These are phyloP conservation scores for Candida succiphila DNA, from an alignment of 805 yeast species.

Conservation along the genomic window DNA sequence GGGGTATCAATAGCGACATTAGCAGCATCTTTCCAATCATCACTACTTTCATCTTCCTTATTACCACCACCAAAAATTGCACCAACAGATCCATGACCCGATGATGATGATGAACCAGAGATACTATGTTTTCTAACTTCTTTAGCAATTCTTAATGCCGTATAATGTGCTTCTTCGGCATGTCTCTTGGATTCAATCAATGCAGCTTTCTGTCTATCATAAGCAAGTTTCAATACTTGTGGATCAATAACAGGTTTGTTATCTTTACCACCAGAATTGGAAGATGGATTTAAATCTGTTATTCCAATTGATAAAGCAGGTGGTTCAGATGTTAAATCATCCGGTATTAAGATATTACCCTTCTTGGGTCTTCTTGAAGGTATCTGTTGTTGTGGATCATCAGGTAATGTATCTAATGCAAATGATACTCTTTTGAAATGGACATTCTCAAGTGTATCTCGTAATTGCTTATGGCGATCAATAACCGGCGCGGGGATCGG, in stretches of 20 bases:
- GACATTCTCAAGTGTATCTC: conserved; percentile 22
- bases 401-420: conserved; percentile 35
- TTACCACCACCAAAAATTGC: conserved; percentile 11
- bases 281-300: conserved; percentile 39
- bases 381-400: conserved; percentile 54
- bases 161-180: conserved; percentile 65
- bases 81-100: conserved; percentile 1
- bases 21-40: conserved; percentile 8
- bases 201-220: conserved; percentile 47
- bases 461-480: neutral
- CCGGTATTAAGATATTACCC: conserved; percentile 53
- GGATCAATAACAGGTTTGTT: conserved; percentile 26
- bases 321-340: conserved; percentile 54
- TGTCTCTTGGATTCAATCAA: conserved; percentile 56
- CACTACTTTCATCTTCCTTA: conserved; percentile 16
- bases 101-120: neutral
- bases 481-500: neutral
- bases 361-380: conserved; percentile 45
- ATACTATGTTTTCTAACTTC: conserved; percentile 41
- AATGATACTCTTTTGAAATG: conserved; percentile 38
- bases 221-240: conserved; percentile 42
- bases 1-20: conserved; percentile 60
- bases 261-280: conserved; percentile 19
- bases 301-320: conserved; percentile 63
- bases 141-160: conserved; percentile 59